Evolutionary conservation across 257 asterid species (phyloP).

Genomic region (Phtheirospermum japonicum): DNA sequence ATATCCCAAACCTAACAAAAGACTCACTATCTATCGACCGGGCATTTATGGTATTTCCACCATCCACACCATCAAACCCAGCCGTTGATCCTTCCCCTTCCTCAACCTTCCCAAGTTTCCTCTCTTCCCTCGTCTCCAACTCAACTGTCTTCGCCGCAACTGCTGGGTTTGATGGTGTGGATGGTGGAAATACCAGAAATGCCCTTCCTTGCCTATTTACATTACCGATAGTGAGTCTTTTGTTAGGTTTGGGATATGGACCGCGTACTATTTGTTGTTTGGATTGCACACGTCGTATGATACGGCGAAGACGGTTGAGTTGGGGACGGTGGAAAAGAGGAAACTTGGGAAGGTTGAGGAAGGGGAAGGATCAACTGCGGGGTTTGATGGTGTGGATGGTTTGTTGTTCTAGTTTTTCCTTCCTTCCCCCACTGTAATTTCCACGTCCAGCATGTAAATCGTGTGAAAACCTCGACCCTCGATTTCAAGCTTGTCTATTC

Average conservation of each 20-base stretch:
- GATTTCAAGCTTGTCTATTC: slow-evolving; percentile 86
- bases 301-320: slow-evolving; percentile 34
- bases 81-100: no score
- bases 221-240: slow-evolving; percentile 63
- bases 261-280: slow-evolving; percentile 41
- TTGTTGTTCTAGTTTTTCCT: slow-evolving; percentile 74
- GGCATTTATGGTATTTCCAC: no score
- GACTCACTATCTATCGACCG: slow-evolving; percentile 62
- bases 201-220: no score
- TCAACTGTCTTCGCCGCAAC: no score
- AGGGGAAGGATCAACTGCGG: neutral
- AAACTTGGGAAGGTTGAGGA: neutral
- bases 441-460: slow-evolving; percentile 85
- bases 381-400: neutral
- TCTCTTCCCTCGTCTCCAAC: no score
- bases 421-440: slow-evolving; percentile 89
- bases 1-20: slow-evolving; percentile 58
- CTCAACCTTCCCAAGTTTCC: no score
- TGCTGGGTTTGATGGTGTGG: no score
- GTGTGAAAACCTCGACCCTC: slow-evolving; percentile 99
- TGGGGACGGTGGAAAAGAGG: neutral
- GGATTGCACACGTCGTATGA: slow-evolving; percentile 60
- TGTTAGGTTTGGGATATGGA: slow-evolving; percentile 59
- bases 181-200: no score
- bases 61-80: no score